Percentiles rank a stretch among this genome's conserved stretches.
These are phyloP conservation scores for Claviceps humidiphila DNA, from an alignment of 2,329 filamentous ascomycete genomes.

Conservation along the genomic window DNA sequence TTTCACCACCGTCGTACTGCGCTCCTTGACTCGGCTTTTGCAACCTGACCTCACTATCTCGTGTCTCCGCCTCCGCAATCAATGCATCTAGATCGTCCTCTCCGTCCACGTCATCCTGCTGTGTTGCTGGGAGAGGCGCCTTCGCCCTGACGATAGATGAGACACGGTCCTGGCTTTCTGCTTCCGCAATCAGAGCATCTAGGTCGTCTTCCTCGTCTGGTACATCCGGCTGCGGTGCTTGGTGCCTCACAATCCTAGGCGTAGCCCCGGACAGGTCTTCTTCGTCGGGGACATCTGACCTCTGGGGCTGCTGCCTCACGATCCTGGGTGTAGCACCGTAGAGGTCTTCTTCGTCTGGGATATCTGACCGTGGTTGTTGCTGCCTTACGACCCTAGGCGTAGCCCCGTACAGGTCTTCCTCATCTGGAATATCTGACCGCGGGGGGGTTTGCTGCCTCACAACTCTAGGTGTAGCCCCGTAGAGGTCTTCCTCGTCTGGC, in stretches of 20 bases:
- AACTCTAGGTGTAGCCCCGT: slow-evolving; percentile 36
- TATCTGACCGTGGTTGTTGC: no score
- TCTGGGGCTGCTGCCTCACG: slow-evolving; percentile 7
- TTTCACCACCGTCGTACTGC: neutral
- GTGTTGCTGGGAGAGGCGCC: neutral
- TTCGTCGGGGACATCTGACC: slow-evolving; percentile 10
- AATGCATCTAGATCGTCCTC: slow-evolving; percentile 39
- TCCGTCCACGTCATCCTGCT: neutral
- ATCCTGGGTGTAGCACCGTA: slow-evolving; percentile 39
- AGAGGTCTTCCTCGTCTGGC: slow-evolving; percentile 37
- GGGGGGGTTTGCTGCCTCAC: slow-evolving; percentile 6
- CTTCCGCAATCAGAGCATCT: slow-evolving; percentile 40
- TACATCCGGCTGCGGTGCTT: neutral
- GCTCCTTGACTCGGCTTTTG: slow-evolving; percentile 5
- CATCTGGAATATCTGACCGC: slow-evolving; percentile 11
- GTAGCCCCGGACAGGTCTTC: no score
- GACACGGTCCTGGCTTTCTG: slow-evolving; percentile 17
- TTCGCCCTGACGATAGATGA: neutral
- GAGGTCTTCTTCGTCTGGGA: slow-evolving; percentile 25
- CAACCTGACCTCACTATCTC: slow-evolving; percentile 5
- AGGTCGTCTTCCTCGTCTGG: slow-evolving; percentile 27
- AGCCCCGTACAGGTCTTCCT: no score
- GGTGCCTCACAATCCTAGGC: no score
- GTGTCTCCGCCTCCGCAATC: slow-evolving; percentile 34
- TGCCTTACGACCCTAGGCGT: no score